Base-by-base conservation (phyloP, 805 yeast genomes). In the Suhomyces canberraensis region DNA sequence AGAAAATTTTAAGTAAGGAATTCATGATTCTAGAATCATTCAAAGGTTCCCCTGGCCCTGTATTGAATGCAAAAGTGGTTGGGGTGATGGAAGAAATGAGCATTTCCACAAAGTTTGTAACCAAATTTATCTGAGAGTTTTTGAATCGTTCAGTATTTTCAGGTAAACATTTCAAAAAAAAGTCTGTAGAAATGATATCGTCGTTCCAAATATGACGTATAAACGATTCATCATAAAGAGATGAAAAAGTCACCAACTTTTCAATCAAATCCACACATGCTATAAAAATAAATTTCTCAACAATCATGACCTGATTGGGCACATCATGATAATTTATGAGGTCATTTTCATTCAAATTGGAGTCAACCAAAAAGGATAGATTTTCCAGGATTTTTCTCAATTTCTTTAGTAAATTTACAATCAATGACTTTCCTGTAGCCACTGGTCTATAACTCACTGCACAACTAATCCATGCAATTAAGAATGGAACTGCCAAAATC, bases 211-310 rank as follows among this genome's bases (percentile, higher is more conserved):
- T 41, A 9, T 25, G 28, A 14, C 39, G 31, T 5, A 54, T 48
- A 29, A 46, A 50, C 9, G 34, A 40, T 9, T 41, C 31, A 5
- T 54, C 68, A 39, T 47, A 50, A 33, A 51, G 47, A 1, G 66
- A 41, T 8, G 64, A 37, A 9, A 56, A 40, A 1, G 50, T 52
- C 11, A 66, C 48, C 13, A 78, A 53, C 0, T 64, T 59, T 46
- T 81, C 88, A 15, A 82, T 45, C 3, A 78, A 58, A 48, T 83
- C 89, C 55, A 77, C 65, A 2, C 76, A 60, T 50, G 71, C 75
- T 0, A 73, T 54, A 4, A 80, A 57, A 0, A 69, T 64, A 40
- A 79, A 65, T 19, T 72, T 71, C 37, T 80, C 79, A 2, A 81
- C 51, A 1, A 58, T 36, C 48, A 50, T 42, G 1, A 48, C 52